Base-by-base conservation (phyloP, 176 grass and related monocot genomes). In the Aegilops sharonensis region DNA sequence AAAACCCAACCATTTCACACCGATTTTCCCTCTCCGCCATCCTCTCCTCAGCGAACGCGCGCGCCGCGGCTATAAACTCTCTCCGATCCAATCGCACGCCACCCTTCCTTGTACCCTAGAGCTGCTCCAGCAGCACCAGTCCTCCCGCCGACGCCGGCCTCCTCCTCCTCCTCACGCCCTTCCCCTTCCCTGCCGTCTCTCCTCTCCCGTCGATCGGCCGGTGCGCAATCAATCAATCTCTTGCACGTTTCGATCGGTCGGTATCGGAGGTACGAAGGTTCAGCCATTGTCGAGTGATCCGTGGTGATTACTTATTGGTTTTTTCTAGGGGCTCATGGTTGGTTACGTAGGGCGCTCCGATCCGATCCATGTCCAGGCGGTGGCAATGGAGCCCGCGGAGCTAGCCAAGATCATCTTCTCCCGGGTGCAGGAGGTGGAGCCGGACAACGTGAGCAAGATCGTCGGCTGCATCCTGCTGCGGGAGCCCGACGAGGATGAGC, bases 381-480 rank as follows among this genome's bases (percentile, higher is more conserved):
- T 20, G 56, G 29, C 50, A 35, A 95, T 98, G 96, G 93, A 98
- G 79, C 85, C 89, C 20, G 83, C 90, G 1, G 93, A 95, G 75
- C 40, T 94, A 11, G 77, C 87, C 1, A 98, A 91, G 82, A 63
- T 91, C 21, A 82, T 91, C 47, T 91, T 88, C 70, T 86, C 72
- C 11, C 68, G 90, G 71, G 81, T 98, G 73, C 92, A 94, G 76
- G 61, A 66, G 42, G 23, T 98, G 21, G 93, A 98, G 60, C 93
- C 93, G 0, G 86, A 91, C 12, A 85, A 94, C 77, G 91, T 75
- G 1, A 79, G 85, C 54, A 98, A 93, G 89, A 95, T 98, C 77
- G 86, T 98, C 2, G 92, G 96, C 30, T 95, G 83, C 85, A 92
- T 98, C 76, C 88, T 94, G 6, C 84, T 98, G 1, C 74, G 86